phyloP scores from a whole-genome alignment of 495 filamentous ascomycete species.

The Pseudoneurospora amorphoporcata region DNA sequence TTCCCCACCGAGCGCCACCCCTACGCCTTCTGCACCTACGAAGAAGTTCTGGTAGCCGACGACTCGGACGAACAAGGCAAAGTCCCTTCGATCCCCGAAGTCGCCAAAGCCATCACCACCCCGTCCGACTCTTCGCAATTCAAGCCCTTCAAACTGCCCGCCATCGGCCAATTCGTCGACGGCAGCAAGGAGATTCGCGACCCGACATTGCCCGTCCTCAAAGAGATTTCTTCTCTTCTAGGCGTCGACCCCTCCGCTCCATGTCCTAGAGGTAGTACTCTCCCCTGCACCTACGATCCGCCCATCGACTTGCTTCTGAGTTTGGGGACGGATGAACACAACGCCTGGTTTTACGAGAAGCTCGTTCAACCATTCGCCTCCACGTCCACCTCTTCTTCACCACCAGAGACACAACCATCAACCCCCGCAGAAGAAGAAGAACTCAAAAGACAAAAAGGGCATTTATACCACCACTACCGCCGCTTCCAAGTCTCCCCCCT shows the following conservation, averaged over 20 bases:
- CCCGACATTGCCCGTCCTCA: slow-evolving; percentile 20
- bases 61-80: background rate
- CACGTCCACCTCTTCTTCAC: background rate
- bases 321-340: slow-evolving; percentile 23
- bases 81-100: slow-evolving; percentile 21
- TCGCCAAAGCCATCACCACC: slow-evolving; percentile 25
- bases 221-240: slow-evolving; percentile 18
- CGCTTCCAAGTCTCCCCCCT: slow-evolving; percentile 15
- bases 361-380: slow-evolving; percentile 4
- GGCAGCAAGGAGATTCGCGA: slow-evolving; percentile 26
- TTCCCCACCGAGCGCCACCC: slow-evolving; percentile 10
- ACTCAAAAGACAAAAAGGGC: slow-evolving; percentile 9
- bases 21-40: slow-evolving; percentile 25
- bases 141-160: slow-evolving; percentile 26
- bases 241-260: background rate
- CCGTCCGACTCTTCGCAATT: slow-evolving; percentile 15
- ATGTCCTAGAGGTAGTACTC: no score
- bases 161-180: slow-evolving; percentile 21
- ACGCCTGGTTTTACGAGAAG: slow-evolving; percentile 24
- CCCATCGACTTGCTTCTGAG: slow-evolving; percentile 20
- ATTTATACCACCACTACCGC: slow-evolving; percentile 17
- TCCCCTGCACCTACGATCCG: slow-evolving; percentile 1
- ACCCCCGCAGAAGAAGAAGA: background rate
- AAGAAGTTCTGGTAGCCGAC: slow-evolving; percentile 11
- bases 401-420: background rate